Evolutionary conservation across 306 rosid genomes (phyloP).

Genomic region (Luffa acutangula): DNA sequence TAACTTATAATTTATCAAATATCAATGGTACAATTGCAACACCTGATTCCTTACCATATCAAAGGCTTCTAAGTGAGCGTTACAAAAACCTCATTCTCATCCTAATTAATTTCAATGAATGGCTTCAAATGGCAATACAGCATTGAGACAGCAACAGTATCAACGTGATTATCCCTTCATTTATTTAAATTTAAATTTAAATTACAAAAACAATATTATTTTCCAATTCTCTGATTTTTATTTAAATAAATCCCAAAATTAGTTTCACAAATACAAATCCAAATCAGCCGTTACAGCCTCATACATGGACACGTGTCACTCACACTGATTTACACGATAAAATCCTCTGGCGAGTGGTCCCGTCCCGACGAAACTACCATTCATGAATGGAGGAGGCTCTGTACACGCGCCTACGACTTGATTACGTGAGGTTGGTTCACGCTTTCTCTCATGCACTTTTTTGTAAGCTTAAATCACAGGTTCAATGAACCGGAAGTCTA

Average conservation of each 20-base stretch:
- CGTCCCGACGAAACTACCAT: not conserved
- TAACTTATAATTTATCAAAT: not conserved
- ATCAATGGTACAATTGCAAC: not conserved
- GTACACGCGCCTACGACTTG: not conserved
- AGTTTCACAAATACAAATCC: not conserved
- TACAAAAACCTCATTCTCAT: not conserved
- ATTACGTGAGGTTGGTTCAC: not conserved
- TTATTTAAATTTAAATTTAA: no score
- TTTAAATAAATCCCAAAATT: not conserved
- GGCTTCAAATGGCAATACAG: not conserved
- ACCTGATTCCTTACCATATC: not conserved
- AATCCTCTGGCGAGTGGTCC: not conserved
- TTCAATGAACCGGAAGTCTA: no score
- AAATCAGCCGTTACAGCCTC: not conserved
- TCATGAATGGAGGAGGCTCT: not conserved
- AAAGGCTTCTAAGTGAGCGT: not conserved
- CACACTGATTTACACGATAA: not conserved
- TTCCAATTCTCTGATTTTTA: no score
- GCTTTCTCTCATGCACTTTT: not conserved
- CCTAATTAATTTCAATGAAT: not conserved
- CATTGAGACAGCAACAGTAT: not conserved
- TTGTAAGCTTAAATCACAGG: no score
- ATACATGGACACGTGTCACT: not conserved
- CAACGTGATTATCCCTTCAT: not conserved
- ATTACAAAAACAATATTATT: no score